A percentile compares a stretch with the other conserved stretches of the same genome.
Evolutionary conservation across 257 asterid species (phyloP).

Genomic region (Capsicum chinense): DNA sequence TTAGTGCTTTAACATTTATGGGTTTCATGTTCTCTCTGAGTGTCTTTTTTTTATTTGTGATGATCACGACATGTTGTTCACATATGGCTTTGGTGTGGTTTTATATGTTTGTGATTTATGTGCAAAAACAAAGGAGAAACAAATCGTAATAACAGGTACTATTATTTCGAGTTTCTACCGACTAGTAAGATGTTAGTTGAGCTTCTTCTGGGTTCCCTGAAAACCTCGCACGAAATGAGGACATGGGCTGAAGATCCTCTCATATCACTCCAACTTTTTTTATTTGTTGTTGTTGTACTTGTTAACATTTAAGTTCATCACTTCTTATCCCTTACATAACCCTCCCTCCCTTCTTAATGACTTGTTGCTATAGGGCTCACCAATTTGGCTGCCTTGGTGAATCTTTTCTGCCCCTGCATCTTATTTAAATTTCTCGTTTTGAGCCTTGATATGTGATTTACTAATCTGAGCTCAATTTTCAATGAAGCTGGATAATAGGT

Average conservation of each 20-base stretch:
- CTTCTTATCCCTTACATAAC: not conserved
- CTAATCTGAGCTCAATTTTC: not conserved
- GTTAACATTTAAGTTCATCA: not conserved
- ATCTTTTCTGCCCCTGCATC: not conserved
- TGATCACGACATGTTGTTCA: not conserved
- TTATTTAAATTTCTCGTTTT: not conserved
- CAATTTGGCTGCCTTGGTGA: slow-evolving; percentile 4
- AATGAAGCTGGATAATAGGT: not conserved
- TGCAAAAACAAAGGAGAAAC: not conserved
- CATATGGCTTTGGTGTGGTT: not conserved
- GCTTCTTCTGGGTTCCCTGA: slow-evolving; percentile 11
- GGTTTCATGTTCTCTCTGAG: not conserved
- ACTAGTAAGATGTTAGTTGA: not conserved
- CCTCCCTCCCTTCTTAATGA: not conserved
- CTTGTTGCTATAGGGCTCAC: slow-evolving; percentile 2
- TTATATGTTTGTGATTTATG: not conserved
- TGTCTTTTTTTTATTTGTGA: not conserved
- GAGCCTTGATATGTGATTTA: not conserved
- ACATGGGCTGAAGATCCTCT: slow-evolving; percentile 14
- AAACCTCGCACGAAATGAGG: not conserved
- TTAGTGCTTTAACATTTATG: not conserved
- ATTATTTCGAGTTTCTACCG: not conserved
- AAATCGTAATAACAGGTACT: not conserved
- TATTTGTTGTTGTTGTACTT: not conserved
- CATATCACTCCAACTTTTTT: not conserved